These are phyloP conservation scores for Globisporangium polare DNA, from an alignment of 352 stramenopile genomes.

Conservation along the genomic window DNA sequence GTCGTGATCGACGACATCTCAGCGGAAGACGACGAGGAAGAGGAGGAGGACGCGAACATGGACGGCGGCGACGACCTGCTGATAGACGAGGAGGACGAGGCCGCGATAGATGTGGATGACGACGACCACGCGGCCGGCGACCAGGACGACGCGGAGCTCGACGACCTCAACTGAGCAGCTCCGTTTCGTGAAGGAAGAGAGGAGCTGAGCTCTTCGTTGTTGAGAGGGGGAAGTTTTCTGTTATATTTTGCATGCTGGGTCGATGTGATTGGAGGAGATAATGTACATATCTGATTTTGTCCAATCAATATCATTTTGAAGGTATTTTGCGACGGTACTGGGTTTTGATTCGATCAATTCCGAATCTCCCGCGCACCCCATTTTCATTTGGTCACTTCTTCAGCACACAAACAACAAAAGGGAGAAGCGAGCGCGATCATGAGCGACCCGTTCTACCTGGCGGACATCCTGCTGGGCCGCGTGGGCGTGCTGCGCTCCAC, in stretches of 20 bases:
- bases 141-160: slow-evolving; percentile 18
- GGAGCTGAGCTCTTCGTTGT: background rate
- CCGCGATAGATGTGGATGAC: slow-evolving; percentile 27
- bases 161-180: slow-evolving; percentile 13
- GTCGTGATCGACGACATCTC: slow-evolving; percentile 16
- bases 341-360: background rate
- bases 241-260: slow-evolving; percentile 3
- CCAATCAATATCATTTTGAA: slow-evolving; percentile 17
- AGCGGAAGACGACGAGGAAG: slow-evolving; percentile 18
- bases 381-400: background rate
- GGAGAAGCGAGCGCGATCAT: slow-evolving; percentile 25
- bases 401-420: background rate
- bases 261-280: slow-evolving; percentile 10
- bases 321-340: background rate
- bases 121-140: slow-evolving; percentile 29
- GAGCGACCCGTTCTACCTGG: slow-evolving; percentile 86
- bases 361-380: background rate
- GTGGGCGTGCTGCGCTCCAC: slow-evolving; percentile 82
- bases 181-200: background rate
- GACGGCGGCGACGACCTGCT: slow-evolving; percentile 25
- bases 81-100: slow-evolving; percentile 35
- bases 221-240: background rate
- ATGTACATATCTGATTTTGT: slow-evolving; percentile 16
- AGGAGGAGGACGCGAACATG: slow-evolving; percentile 20
- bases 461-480: slow-evolving; percentile 78